These are phyloP conservation scores for Gynostemma pentaphyllum DNA, from an alignment of 306 rosid genomes.

Conservation along the genomic window DNA sequence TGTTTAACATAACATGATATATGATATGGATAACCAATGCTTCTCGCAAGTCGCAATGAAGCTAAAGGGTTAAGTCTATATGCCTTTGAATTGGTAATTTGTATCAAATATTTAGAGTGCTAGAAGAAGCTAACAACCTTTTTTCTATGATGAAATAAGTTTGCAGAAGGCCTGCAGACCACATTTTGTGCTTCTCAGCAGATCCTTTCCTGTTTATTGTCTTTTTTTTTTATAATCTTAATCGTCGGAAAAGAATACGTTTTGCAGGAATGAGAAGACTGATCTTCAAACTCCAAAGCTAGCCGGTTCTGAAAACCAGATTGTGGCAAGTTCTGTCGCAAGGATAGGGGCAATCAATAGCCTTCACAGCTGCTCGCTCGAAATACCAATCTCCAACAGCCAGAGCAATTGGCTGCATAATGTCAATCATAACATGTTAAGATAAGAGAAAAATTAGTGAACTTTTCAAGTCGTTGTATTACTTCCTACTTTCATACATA, in stretches of 20 bases:
- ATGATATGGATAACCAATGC: background rate
- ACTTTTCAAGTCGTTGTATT: too few species aligned
- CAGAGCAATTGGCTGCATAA: conserved; percentile 60
- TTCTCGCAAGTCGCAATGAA: background rate
- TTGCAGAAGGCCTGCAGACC: conserved; percentile 6
- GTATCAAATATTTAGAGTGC: background rate
- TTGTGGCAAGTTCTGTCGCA: conserved; percentile 84
- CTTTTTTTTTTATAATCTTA: background rate
- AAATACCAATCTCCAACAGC: conserved; percentile 97
- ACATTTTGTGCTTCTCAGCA: conserved; percentile 4
- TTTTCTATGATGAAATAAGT: conserved; percentile 6
- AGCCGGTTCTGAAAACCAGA: conserved; percentile 40
- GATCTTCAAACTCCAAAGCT: conserved; percentile 1
- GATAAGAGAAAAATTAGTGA: too few species aligned
- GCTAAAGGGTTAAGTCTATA: too few species aligned
- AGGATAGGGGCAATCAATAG: conserved; percentile 80
- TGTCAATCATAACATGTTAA: conserved; percentile 7
- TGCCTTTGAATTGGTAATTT: too few species aligned
- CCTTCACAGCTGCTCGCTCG: conserved; percentile 52
- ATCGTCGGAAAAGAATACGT: background rate
- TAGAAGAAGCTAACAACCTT: background rate
- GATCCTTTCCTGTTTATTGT: conserved; percentile 1
- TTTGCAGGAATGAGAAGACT: background rate
- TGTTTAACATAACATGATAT: background rate
- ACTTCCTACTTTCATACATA: too few species aligned